Evolutionary conservation across 805 yeast genomes (phyloP).

Genomic region (Alloascoidea africana): DNA sequence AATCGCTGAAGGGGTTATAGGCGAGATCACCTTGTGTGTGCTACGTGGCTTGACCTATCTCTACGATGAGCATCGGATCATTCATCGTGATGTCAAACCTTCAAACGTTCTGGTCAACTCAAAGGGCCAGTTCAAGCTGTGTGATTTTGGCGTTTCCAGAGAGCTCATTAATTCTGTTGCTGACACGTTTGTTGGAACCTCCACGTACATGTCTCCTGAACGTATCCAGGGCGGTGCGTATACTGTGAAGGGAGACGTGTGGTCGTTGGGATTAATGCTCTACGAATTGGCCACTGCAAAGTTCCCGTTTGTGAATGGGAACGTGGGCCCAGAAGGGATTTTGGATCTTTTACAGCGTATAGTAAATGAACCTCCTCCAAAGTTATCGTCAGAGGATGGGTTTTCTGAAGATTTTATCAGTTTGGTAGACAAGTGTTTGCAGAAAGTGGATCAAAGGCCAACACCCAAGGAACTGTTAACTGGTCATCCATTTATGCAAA

Average conservation of each 20-base stretch:
- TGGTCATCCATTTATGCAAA: constrained; percentile 8
- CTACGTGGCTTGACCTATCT: constrained; percentile 70
- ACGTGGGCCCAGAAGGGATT: constrained; percentile 62
- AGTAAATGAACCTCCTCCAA: constrained; percentile 87
- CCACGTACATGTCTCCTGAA: constrained; percentile 96
- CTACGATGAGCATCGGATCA: constrained; percentile 72
- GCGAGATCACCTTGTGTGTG: constrained; percentile 62
- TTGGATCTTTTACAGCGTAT: constrained; percentile 83
- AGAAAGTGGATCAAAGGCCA: constrained; percentile 59
- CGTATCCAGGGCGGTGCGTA: constrained; percentile 90
- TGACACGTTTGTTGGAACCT: constrained; percentile 95
- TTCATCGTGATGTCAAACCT: constrained; percentile 94
- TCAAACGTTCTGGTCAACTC: constrained; percentile 83
- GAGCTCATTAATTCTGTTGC: constrained; percentile 89
- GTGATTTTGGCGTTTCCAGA: constrained; percentile 94
- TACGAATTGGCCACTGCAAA: constrained; percentile 79
- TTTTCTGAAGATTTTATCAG: constrained; percentile 38
- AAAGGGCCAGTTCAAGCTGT: constrained; percentile 74
- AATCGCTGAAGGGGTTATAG: constrained; percentile 51
- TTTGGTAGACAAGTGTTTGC: constrained; percentile 62
- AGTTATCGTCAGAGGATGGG: constrained; percentile 27
- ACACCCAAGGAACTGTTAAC: constrained; percentile 54
- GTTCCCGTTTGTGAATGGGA: constrained; percentile 40
- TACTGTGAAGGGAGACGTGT: constrained; percentile 90
- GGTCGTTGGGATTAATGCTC: constrained; percentile 90